Evolutionary conservation across 2,329 filamentous ascomycete species (phyloP).

Genomic region (Lecanicillium sp.): DNA sequence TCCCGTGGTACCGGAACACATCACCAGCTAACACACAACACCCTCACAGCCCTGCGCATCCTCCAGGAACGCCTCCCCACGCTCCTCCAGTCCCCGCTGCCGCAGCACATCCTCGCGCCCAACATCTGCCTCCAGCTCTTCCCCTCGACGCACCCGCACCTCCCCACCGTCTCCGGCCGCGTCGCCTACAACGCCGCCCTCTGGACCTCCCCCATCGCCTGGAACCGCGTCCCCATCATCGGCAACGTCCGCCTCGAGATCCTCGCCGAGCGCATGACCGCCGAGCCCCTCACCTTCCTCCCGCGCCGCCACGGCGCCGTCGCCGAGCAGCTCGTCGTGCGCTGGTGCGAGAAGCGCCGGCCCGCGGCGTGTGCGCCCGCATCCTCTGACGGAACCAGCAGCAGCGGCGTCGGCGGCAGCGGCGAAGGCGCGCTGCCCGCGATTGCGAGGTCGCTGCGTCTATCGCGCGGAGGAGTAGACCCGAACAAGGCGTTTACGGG

Average conservation of each 20-base stretch:
- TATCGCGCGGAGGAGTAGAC: constrained; percentile 31
- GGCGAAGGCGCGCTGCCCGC: too few relatives aligned
- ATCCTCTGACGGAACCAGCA: background rate
- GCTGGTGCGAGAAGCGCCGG: constrained; percentile 60
- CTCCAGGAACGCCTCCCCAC: constrained; percentile 63
- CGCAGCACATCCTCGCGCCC: constrained; percentile 70
- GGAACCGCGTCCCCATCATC: constrained; percentile 86
- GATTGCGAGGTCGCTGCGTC: constrained; percentile 38
- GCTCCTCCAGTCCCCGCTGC: constrained; percentile 59
- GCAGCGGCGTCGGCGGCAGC: constrained; percentile 5
- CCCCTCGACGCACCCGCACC: constrained; percentile 73
- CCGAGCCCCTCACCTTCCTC: constrained; percentile 44
- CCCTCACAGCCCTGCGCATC: constrained; percentile 50
- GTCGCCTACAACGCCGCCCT: constrained; percentile 89
- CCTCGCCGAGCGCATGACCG: constrained; percentile 80
- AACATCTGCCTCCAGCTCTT: constrained; percentile 67
- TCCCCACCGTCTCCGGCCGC: constrained; percentile 85
- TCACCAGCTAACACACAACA: constrained; percentile 14
- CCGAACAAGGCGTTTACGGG: constrained; percentile 77
- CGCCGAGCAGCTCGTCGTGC: constrained; percentile 80
- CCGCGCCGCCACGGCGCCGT: constrained; percentile 46
- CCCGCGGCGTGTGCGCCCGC: constrained; percentile 27
- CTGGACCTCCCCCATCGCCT: constrained; percentile 93
- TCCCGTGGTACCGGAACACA: background rate
- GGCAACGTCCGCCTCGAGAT: constrained; percentile 87